These are phyloP conservation scores for Ogataea trehalophila DNA, from an alignment of 805 yeast genomes.

Conservation along the genomic window DNA sequence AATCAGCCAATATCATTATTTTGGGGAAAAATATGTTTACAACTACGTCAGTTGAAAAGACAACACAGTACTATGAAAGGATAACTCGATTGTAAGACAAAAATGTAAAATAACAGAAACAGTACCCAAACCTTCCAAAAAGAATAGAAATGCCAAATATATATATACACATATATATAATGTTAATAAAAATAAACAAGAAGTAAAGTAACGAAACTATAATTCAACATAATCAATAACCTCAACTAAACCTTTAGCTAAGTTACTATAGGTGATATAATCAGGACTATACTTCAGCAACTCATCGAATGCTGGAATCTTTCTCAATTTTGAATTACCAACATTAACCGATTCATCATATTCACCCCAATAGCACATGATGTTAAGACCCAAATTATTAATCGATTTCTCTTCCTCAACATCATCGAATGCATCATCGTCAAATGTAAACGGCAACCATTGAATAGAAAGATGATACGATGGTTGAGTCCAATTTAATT, in stretches of 20 bases:
- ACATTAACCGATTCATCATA: conserved; percentile 42
- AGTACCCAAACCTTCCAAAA: too few relatives aligned
- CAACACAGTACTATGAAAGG: too few relatives aligned
- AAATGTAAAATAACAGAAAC: too few relatives aligned
- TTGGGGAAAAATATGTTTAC: too few relatives aligned
- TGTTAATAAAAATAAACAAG: not conserved
- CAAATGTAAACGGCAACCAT: conserved; percentile 65
- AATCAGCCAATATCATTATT: too few relatives aligned
- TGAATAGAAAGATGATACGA: conserved; percentile 59
- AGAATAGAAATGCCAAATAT: too few relatives aligned
- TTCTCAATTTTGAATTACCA: conserved; percentile 31
- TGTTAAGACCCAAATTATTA: conserved; percentile 44
- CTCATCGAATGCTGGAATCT: conserved; percentile 70
- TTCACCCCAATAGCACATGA: conserved; percentile 79
- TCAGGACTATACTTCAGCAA: conserved; percentile 62
- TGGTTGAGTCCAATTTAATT: conserved; percentile 51
- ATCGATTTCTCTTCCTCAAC: conserved; percentile 22
- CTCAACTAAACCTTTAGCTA: conserved; percentile 63
- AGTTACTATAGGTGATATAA: conserved; percentile 60
- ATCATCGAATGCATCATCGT: conserved; percentile 29
- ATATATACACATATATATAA: not conserved
- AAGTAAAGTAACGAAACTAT: conserved; percentile 1
- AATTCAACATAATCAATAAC: conserved; percentile 30
- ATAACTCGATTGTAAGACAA: too few relatives aligned
- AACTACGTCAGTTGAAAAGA: too few relatives aligned